Percentiles rank a stretch among this genome's conserved stretches.
These are phyloP conservation scores for Kwoniella dendrophila DNA, from an alignment of 768 basidiomycete species.

Conservation along the genomic window DNA sequence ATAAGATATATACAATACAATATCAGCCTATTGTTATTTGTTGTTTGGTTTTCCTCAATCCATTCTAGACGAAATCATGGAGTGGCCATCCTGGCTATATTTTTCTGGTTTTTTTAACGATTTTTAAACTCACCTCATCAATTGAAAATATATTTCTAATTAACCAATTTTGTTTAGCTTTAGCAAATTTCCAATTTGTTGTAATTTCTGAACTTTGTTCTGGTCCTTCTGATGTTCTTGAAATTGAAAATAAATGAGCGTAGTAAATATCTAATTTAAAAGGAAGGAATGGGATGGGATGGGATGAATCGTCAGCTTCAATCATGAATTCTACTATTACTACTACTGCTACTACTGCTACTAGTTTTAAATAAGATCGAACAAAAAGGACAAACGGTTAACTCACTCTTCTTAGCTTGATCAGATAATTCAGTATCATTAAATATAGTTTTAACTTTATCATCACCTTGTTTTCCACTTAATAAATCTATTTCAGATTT, in stretches of 20 bases:
- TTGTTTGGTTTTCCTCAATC: not conserved
- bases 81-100: too few species aligned
- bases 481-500: slow-evolving; percentile 21
- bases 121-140: slow-evolving; percentile 28
- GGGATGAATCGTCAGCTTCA: too few species aligned
- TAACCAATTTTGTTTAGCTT: slow-evolving; percentile 48
- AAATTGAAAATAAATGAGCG: slow-evolving; percentile 16
- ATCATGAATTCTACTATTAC: too few species aligned
- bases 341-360: too few species aligned
- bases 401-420: slow-evolving; percentile 43
- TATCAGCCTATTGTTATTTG: not conserved
- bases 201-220: not conserved
- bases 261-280: slow-evolving; percentile 28
- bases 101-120: too few species aligned
- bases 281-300: not conserved
- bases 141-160: slow-evolving; percentile 36
- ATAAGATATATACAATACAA: not conserved
- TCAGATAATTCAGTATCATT: slow-evolving; percentile 32
- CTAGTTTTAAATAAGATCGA: too few species aligned
- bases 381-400: not conserved
- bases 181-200: slow-evolving; percentile 45
- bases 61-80: slow-evolving; percentile 3
- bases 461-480: not conserved
- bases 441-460: slow-evolving; percentile 11
- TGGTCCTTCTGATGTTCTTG: slow-evolving; percentile 6